These are phyloP conservation scores for Podaxis mareebaensis DNA, from an alignment of 768 basidiomycete species.

Conservation along the genomic window DNA sequence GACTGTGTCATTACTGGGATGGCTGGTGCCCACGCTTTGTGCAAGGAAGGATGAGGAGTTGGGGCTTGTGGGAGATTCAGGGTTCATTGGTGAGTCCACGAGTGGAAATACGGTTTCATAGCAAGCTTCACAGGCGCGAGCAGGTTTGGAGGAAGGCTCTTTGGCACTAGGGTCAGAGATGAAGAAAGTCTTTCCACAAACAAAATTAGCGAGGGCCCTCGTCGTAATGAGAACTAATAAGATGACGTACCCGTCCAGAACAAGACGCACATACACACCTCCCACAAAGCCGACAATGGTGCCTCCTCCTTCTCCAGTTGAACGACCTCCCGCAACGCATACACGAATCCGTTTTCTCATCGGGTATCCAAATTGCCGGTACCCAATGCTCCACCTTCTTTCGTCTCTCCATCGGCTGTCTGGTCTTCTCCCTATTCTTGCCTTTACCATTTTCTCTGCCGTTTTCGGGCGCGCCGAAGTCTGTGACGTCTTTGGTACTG, in stretches of 20 bases:
- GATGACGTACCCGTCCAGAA: conserved; percentile 66
- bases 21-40: not conserved
- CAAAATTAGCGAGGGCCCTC: not conserved
- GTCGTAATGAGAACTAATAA: conserved; percentile 4
- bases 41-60: conserved; percentile 11
- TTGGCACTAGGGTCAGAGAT: conserved; percentile 59
- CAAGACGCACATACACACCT: conserved; percentile 84
- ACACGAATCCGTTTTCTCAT: conserved; percentile 78
- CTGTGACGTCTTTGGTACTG: conserved; percentile 11
- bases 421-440: conserved; percentile 20
- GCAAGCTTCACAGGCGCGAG: conserved; percentile 84
- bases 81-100: conserved; percentile 33
- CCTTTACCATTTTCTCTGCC: conserved; percentile 22
- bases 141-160: conserved; percentile 48
- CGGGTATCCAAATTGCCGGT: conserved; percentile 92
- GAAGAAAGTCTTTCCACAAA: conserved; percentile 73
- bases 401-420: conserved; percentile 35
- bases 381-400: conserved; percentile 78
- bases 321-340: conserved; percentile 82
- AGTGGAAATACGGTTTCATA: conserved; percentile 85
- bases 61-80: conserved; percentile 14
- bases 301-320: conserved; percentile 76
- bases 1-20: conserved; percentile 36
- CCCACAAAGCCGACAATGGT: conserved; percentile 88
- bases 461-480: conserved; percentile 16